Evolutionary conservation across 2,329 filamentous ascomycete species (phyloP).

Genomic region (Emericellopsis cladophorae): DNA sequence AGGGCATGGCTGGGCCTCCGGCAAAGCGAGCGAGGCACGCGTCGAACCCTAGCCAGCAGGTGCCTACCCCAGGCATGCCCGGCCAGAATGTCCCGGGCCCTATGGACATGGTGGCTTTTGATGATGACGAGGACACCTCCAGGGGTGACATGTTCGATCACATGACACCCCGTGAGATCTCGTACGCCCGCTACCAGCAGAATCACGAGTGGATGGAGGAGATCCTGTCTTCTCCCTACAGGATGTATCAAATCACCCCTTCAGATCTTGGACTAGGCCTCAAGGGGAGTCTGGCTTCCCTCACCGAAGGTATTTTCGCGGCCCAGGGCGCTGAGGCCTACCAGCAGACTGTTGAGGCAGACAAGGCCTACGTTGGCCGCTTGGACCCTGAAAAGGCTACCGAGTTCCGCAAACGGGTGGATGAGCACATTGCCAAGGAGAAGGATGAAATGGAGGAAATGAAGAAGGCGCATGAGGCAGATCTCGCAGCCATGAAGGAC

Average conservation of each 20-base stretch:
- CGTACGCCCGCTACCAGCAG: constrained; percentile 74
- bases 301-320: constrained; percentile 81
- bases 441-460: constrained; percentile 75
- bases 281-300: constrained; percentile 65
- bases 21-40: constrained; percentile 40
- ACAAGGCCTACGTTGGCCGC: constrained; percentile 44
- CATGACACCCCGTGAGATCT: constrained; percentile 80
- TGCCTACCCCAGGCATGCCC: constrained; percentile 5
- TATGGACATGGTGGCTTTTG: constrained; percentile 36
- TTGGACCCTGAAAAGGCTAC: constrained; percentile 67
- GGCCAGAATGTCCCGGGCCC: not conserved
- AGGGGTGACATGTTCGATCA: constrained; percentile 84
- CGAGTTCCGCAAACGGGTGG: constrained; percentile 70
- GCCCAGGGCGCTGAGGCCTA: constrained; percentile 37
- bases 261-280: constrained; percentile 78
- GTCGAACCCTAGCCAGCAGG: constrained; percentile 24
- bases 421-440: constrained; percentile 58
- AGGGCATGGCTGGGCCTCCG: constrained; percentile 35
- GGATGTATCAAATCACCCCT: constrained; percentile 72
- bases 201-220: constrained; percentile 99
- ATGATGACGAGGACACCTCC: constrained; percentile 83
- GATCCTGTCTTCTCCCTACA: constrained; percentile 81
- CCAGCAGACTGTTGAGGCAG: constrained; percentile 27
- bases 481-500: constrained; percentile 62
- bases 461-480: constrained; percentile 64